Evolutionary conservation across 2,329 filamentous ascomycete species (phyloP), one percentile per base, ranked within the genome.

Genomic region (Coniella lustricola): DNA sequence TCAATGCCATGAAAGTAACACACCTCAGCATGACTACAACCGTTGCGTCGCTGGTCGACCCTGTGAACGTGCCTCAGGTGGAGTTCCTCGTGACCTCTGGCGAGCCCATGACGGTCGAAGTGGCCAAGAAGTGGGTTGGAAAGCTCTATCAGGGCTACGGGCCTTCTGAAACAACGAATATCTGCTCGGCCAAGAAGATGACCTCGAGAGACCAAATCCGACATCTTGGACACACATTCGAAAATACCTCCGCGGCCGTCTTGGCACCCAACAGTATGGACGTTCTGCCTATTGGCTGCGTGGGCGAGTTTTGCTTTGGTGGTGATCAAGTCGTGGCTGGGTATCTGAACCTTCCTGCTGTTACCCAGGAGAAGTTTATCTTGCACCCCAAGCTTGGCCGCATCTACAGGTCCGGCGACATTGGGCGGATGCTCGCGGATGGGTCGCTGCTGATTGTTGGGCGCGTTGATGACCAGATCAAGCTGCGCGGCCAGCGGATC

Each of bases 21-120:
- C 90, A 95, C 63, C 73, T 95, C 17, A 91, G 87, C 58, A 74
- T 95, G 63, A 95, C 90, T 0, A 87, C 90, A 1, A 94, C 88
- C 0, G 85, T 95, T 1, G 89, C 89, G 18, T 80, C 85, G 1
- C 69, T 93, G n/a, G 68, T 94, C 4, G 66, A 82, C 31, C 84
- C 87, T 0, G 54, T 65, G 1, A 83, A 83, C 40, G 81, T 91
- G 0, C 88, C 88, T 0, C 66, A 63, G 1, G 86, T 95, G 0
- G 67, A 82, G 37, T 87, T 93, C 54, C 69, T 95, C 2, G 84
- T 93, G 12, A 89, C 86, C 1, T 85, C 87, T 1, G 90, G 90
- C 3, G 90, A 95, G 64, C 78, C 84, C 0, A 74, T 95, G 66
- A 90, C 85, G 0, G 76, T 81, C 32, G 77, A 79, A 31, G 85